phyloP scores from a whole-genome alignment of 2,329 filamentous ascomycete genomes.

The Aureobasidium namibiae region DNA sequence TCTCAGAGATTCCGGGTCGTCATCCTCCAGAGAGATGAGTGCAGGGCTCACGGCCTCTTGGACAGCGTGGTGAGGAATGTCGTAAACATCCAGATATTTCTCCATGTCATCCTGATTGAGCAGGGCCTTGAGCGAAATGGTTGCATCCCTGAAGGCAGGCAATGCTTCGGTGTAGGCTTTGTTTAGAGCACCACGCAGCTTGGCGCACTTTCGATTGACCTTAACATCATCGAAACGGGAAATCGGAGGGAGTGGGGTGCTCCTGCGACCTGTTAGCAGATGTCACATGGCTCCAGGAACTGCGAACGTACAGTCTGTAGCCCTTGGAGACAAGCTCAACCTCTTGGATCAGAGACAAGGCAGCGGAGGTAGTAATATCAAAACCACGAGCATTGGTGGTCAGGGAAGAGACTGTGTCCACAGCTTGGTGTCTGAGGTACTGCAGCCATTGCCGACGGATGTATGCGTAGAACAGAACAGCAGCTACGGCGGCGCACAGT shows the following conservation, averaged over 20 bases:
- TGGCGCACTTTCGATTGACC: constrained; percentile 65
- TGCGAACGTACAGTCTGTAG: constrained; percentile 64
- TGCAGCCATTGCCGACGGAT: constrained; percentile 74
- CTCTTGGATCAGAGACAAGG: constrained; percentile 78
- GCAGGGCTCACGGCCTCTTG: constrained; percentile 43
- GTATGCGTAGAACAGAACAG: constrained; percentile 59
- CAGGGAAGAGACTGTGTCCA: constrained; percentile 60
- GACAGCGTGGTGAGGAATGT: constrained; percentile 39
- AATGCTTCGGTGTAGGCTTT: constrained; percentile 62
- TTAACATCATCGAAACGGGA: constrained; percentile 74
- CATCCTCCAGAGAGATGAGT: constrained; percentile 51
- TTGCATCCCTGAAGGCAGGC: constrained; percentile 62
- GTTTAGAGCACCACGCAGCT: constrained; percentile 68
- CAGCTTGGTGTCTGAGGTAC: constrained; percentile 64
- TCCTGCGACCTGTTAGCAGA: constrained; percentile 45
- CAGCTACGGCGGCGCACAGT: constrained; percentile 44
- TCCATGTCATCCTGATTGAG: constrained; percentile 76
- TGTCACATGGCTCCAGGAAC: neutral
- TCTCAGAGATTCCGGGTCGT: constrained; percentile 71
- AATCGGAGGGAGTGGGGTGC: constrained; percentile 82
- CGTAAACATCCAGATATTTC: constrained; percentile 73
- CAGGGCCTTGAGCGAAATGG: constrained; percentile 59
- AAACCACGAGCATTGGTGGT: constrained; percentile 71
- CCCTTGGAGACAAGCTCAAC: constrained; percentile 91
- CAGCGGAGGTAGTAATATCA: constrained; percentile 67